Evolutionary conservation across 2,329 filamentous ascomycete genomes (phyloP).

Genomic region (Xylaria sp.): DNA sequence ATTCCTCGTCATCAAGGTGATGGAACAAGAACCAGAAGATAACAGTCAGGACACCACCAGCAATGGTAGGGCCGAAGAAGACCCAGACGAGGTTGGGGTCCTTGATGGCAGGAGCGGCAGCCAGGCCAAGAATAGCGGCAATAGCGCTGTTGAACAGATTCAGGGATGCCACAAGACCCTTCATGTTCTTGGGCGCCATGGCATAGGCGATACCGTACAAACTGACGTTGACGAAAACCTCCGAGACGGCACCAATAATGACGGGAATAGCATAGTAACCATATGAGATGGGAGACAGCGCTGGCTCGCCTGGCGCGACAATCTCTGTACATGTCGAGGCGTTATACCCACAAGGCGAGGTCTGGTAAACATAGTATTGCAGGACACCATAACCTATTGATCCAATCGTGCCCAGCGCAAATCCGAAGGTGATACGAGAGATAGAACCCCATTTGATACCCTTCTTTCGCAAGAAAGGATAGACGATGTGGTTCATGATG

Average conservation of each 20-base stretch:
- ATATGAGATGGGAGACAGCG: constrained; percentile 44
- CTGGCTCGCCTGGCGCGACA: constrained; percentile 39
- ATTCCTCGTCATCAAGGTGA: constrained; percentile 47
- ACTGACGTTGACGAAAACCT: constrained; percentile 66
- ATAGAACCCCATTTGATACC: constrained; percentile 56
- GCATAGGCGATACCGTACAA: constrained; percentile 81
- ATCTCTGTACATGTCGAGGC: constrained; percentile 47
- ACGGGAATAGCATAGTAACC: constrained; percentile 55
- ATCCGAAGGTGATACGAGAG: constrained; percentile 57
- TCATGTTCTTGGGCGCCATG: constrained; percentile 83
- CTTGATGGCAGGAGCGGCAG: constrained; percentile 54
- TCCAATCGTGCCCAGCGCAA: constrained; percentile 55
- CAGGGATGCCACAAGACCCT: constrained; percentile 76
- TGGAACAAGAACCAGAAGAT: constrained; percentile 47
- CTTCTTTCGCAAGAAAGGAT: constrained; percentile 52
- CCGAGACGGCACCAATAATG: constrained; percentile 61
- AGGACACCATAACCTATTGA: constrained; percentile 47
- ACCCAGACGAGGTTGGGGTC: constrained; percentile 61
- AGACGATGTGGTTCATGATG: constrained; percentile 55
- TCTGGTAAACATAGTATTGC: constrained; percentile 48
- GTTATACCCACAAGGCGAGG: constrained; percentile 45
- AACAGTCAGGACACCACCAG: constrained; percentile 42
- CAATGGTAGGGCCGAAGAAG: constrained; percentile 47
- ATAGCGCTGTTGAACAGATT: constrained; percentile 78
- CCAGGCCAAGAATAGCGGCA: constrained; percentile 72